These are phyloP conservation scores for Xylaria sp. DNA, from an alignment of 2,329 filamentous ascomycete genomes.

Conservation along the genomic window DNA sequence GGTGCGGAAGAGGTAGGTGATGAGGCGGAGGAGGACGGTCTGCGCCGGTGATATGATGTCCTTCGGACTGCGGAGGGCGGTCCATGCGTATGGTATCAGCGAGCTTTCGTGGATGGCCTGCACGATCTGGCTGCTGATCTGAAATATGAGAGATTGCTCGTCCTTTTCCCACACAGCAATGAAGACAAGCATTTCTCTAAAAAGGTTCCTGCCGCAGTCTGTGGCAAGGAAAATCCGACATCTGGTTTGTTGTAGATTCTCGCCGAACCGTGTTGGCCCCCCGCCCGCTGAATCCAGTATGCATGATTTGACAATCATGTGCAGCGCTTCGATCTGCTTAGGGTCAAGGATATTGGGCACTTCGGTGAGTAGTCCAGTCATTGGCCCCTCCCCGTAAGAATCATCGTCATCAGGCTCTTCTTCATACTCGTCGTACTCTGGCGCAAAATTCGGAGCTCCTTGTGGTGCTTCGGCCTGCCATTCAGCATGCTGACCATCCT, in stretches of 20 bases:
- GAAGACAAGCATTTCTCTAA: constrained; percentile 91
- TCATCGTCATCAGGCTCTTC: constrained; percentile 66
- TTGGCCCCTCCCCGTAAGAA: constrained; percentile 76
- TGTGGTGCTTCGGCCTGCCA: constrained; percentile 45
- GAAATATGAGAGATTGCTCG: constrained; percentile 92
- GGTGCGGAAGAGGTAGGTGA: constrained; percentile 85
- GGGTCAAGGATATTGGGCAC: constrained; percentile 93
- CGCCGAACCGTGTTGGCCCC: constrained; percentile 65
- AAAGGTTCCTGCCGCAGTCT: constrained; percentile 85
- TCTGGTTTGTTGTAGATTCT: constrained; percentile 86
- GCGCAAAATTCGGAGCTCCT: constrained; percentile 43
- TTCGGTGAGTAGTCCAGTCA: constrained; percentile 85
- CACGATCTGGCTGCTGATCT: constrained; percentile 94
- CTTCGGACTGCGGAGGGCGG: constrained; percentile 87
- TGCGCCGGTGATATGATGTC: constrained; percentile 96
- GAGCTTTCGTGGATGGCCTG: constrained; percentile 89
- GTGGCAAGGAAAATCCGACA: constrained; percentile 89
- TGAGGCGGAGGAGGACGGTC: constrained; percentile 85
- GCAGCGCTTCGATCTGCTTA: constrained; percentile 91
- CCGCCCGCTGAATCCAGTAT: constrained; percentile 83
- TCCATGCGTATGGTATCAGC: constrained; percentile 88
- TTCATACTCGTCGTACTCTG: constrained; percentile 56
- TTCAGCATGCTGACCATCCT: constrained; percentile 35
- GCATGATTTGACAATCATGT: constrained; percentile 96
- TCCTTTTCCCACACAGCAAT: constrained; percentile 96